These are phyloP conservation scores for Theileria sp. DNA, from an alignment of 169 alveolate genomes.

Conservation along the genomic window DNA sequence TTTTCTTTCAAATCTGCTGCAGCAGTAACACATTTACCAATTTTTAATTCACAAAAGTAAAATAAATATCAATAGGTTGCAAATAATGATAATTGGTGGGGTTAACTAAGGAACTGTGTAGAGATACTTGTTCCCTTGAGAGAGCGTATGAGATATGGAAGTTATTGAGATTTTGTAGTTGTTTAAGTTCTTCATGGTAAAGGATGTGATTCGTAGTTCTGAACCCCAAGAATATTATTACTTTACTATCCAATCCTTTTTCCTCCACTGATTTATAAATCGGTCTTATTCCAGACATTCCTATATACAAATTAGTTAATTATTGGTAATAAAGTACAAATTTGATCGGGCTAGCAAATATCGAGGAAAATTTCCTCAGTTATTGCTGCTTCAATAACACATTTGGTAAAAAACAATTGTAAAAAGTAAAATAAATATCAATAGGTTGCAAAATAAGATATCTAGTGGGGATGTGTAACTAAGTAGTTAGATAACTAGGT, in stretches of 20 bases:
- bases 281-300: conserved; percentile 9
- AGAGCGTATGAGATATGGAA: conserved; percentile 45
- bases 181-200: conserved; percentile 56
- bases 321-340: no score
- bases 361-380: neutral
- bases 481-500: no score
- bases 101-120: no score
- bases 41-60: no score
- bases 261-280: neutral
- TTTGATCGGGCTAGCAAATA: no score
- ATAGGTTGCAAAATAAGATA: neutral
- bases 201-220: conserved; percentile 25
- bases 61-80: no score
- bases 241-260: neutral
- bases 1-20: no score
- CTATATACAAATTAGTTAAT: neutral
- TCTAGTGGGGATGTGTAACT: neutral
- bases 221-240: conserved; percentile 40
- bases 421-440: neutral
- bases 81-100: no score
- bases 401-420: no score
- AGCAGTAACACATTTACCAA: no score
- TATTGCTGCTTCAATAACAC: neutral
- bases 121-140: conserved; percentile 39
- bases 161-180: neutral